Percentiles rank a stretch among this genome's conserved stretches.
These are phyloP conservation scores for Pseudopithomyces maydicus DNA, from an alignment of 2,329 filamentous ascomycete genomes.

Conservation along the genomic window DNA sequence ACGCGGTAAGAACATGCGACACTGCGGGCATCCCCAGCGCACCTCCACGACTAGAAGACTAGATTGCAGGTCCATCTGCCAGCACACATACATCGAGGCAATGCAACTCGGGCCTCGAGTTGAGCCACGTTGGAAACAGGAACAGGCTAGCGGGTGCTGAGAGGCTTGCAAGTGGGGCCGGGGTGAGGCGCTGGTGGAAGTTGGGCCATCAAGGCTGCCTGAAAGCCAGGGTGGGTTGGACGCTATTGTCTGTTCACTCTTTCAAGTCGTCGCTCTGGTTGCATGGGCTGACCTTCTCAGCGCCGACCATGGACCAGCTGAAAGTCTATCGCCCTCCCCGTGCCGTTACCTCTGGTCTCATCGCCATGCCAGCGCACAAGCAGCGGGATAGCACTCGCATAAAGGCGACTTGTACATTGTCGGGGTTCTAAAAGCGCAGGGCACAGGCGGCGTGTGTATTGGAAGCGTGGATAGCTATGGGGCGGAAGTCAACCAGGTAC, in stretches of 20 bases:
- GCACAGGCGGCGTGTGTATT: neutral
- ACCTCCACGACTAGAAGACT: neutral
- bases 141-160: slow-evolving; percentile 7
- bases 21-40: neutral
- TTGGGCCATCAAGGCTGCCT: slow-evolving; percentile 6
- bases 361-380: neutral
- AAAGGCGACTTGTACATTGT: neutral
- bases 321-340: neutral
- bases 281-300: neutral
- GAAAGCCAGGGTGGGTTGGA: neutral
- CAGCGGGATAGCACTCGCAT: neutral
- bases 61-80: no score
- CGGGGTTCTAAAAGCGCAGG: neutral
- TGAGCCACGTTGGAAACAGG: slow-evolving; percentile 6
- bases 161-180: neutral
- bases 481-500: neutral
- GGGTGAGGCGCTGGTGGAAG: slow-evolving; percentile 4
- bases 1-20: neutral
- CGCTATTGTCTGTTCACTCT: neutral
- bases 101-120: neutral
- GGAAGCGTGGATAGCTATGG: neutral
- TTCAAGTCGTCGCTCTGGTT: neutral
- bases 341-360: neutral
- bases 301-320: neutral
- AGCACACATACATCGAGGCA: neutral